Conservation (phyloP, 495 filamentous ascomycete genomes). For the Annulohypoxylon nitens region DNA sequence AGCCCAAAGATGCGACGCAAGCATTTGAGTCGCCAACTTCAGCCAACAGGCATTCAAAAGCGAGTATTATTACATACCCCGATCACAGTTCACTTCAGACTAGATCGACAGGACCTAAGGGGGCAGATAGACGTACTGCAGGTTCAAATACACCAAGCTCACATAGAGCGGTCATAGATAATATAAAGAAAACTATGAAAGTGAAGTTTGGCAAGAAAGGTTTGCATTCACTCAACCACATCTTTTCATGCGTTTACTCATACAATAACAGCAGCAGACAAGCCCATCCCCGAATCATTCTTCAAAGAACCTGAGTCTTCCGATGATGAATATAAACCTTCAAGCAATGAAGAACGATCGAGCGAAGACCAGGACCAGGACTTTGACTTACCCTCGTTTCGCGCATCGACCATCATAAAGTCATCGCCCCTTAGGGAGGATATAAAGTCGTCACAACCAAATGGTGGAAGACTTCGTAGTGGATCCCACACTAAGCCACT, state of each 20-base stretch:
- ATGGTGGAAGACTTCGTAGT: conserved; percentile 15
- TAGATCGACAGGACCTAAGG: not conserved
- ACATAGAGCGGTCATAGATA: not conserved
- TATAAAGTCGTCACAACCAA: not conserved
- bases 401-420: not conserved
- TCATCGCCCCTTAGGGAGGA: not conserved
- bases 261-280: not conserved
- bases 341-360: conserved; percentile 7
- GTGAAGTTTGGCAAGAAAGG: conserved; percentile 18
- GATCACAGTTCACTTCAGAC: not conserved
- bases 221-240: not conserved
- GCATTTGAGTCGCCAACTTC: not conserved
- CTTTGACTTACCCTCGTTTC: not conserved
- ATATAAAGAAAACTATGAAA: not conserved
- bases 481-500: conserved; percentile 2
- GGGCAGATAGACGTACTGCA: not conserved
- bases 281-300: conserved; percentile 2
- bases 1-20: not conserved
- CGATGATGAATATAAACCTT: conserved; percentile 33
- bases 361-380: not conserved
- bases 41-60: not conserved
- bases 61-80: not conserved
- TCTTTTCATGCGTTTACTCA: not conserved
- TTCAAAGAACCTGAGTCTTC: conserved; percentile 5
- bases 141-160: not conserved